Conservation (phyloP, 768 basidiomycete species). For the Kwoniella europaea region DNA sequence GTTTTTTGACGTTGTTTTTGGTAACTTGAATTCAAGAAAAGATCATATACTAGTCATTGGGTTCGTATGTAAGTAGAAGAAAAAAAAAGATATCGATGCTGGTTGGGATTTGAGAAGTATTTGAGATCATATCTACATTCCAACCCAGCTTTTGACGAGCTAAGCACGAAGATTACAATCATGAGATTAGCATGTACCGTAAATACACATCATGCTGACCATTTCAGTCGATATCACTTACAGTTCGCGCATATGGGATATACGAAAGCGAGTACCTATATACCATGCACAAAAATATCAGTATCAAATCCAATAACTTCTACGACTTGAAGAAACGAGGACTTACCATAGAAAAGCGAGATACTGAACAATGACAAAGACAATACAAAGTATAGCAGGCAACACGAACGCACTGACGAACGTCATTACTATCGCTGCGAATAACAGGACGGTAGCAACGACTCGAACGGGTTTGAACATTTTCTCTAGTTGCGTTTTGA, state of each 20-base stretch:
- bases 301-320: neutral
- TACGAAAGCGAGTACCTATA: conserved; percentile 63
- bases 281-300: conserved; percentile 38
- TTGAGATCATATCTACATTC: conserved; percentile 15
- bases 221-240: conserved; percentile 17
- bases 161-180: neutral
- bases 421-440: conserved; percentile 78
- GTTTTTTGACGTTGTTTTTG: no score
- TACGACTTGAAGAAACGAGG: conserved; percentile 39
- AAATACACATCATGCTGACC: no score
- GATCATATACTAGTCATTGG: no score
- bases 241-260: conserved; percentile 81
- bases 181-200: no score
- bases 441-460: conserved; percentile 75
- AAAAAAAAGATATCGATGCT: neutral
- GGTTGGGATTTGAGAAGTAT: neutral
- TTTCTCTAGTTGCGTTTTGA: conserved; percentile 74
- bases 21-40: no score
- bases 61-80: neutral
- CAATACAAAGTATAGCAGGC: conserved; percentile 52
- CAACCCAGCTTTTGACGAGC: conserved; percentile 49
- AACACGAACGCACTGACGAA: conserved; percentile 82
- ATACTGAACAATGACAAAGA: conserved; percentile 87
- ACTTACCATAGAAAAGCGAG: conserved; percentile 87
- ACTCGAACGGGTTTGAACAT: conserved; percentile 95